phyloP scores from a whole-genome alignment of 2,329 filamentous ascomycete genomes.

The Podosphaera fusca region DNA sequence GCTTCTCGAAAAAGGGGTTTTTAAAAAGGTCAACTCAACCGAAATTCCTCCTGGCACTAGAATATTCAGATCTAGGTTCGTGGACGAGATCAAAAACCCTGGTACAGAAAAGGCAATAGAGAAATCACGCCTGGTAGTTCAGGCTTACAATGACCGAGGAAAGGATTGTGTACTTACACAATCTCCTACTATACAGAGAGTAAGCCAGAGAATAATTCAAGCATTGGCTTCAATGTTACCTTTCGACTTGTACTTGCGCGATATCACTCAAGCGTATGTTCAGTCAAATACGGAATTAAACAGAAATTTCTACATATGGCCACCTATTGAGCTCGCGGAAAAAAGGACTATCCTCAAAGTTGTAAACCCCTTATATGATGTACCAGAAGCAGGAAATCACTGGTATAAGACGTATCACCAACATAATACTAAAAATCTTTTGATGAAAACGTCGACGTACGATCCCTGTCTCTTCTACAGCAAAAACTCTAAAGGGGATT shows the following conservation, averaged over 20 bases:
- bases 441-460: background rate
- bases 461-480: background rate
- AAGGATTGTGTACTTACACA: background rate
- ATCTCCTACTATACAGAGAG: background rate
- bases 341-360: background rate
- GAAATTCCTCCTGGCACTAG: background rate
- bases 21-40: background rate
- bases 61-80: slow-evolving; percentile 4
- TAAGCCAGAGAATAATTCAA: background rate
- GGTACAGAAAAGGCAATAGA: background rate
- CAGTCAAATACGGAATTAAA: background rate
- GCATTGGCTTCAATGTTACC: background rate
- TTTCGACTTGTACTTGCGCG: background rate
- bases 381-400: background rate
- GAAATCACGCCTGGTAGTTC: slow-evolving; percentile 1
- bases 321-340: background rate
- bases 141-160: slow-evolving; percentile 1
- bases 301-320: background rate
- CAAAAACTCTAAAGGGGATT: background rate
- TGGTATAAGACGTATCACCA: background rate
- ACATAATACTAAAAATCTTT: background rate
- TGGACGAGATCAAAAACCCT: slow-evolving; percentile 4
- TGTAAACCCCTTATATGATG: background rate
- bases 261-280: background rate
- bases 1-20: background rate